Evolutionary conservation across 106 monocot species (phyloP).

Genomic region (Triglochin maritima): DNA sequence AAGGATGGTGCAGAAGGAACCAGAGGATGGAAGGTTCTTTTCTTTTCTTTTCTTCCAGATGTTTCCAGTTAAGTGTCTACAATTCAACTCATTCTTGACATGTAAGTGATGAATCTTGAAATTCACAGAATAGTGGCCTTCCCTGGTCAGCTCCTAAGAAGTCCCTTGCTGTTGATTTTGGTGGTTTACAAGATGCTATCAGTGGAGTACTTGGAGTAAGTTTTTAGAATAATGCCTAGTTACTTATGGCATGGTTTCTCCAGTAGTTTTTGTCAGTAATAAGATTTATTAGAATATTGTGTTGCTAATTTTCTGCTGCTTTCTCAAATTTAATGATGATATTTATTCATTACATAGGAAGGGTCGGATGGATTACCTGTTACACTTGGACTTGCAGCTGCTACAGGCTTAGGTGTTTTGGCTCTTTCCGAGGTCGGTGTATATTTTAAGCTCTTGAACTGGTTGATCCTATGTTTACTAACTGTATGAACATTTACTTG

Average conservation of each 20-base stretch:
- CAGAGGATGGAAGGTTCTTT: conserved; percentile 79
- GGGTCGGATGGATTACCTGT: conserved; percentile 47
- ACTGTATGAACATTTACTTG: conserved; percentile 5
- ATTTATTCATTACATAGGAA: conserved; percentile 27
- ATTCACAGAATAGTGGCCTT: conserved; percentile 70
- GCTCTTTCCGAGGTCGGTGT: conserved; percentile 66
- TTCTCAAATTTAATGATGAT: background rate
- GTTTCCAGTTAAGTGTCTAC: background rate
- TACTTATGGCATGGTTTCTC: too few species aligned
- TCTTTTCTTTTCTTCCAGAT: background rate
- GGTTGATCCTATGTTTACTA: background rate
- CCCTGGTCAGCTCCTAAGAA: conserved; percentile 72
- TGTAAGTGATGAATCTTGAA: too few species aligned
- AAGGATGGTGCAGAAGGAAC: conserved; percentile 89
- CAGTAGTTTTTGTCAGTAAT: too few species aligned
- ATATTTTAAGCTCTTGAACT: background rate
- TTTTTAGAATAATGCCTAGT: background rate
- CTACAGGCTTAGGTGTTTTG: conserved; percentile 63
- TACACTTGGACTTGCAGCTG: conserved; percentile 74
- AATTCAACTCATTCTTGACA: background rate
- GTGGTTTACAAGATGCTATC: conserved; percentile 45
- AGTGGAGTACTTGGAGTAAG: conserved; percentile 53
- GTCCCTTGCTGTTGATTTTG: conserved; percentile 41
- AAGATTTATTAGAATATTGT: too few species aligned
- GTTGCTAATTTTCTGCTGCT: background rate